Conservation (phyloP, 179 eudicot genomes). For the Nepenthes alata region DNA sequence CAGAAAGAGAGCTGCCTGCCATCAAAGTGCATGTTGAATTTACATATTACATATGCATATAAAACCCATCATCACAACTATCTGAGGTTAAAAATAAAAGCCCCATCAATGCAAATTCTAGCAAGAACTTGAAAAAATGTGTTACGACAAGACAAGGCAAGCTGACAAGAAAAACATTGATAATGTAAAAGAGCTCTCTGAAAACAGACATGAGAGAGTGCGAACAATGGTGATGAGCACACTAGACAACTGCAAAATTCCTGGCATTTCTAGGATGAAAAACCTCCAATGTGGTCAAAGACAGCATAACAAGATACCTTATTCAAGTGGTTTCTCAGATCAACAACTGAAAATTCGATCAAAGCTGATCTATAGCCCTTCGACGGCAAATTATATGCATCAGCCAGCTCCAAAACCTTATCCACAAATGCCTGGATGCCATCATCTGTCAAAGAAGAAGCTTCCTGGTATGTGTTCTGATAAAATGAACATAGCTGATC, state of each 20-base stretch:
- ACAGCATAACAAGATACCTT: slow-evolving; percentile 34
- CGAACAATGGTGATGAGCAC: neutral
- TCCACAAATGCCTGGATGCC: slow-evolving; percentile 40
- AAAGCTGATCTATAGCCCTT: slow-evolving; percentile 35
- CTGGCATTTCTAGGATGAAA: neutral
- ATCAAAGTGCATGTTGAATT: slow-evolving; percentile 1
- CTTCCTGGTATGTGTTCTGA: slow-evolving; percentile 32
- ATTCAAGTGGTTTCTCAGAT: slow-evolving; percentile 39
- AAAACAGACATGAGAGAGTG: neutral
- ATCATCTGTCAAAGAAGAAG: slow-evolving; percentile 30
- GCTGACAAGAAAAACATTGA: too few species aligned
- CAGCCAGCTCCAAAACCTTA: slow-evolving; percentile 54
- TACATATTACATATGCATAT: neutral
- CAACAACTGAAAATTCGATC: slow-evolving; percentile 35
- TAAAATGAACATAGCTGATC: slow-evolving; percentile 67
- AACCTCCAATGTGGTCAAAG: neutral
- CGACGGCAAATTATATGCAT: slow-evolving; percentile 45
- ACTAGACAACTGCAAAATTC: neutral
- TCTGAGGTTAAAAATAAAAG: neutral
- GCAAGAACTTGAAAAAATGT: neutral
- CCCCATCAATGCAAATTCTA: neutral
- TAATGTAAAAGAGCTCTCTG: too few species aligned
- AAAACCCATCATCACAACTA: neutral
- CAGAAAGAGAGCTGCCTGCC: slow-evolving; percentile 62
- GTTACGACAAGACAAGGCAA: neutral